Percentiles rank a stretch among this genome's conserved stretches.
Evolutionary conservation across 768 basidiomycete species (phyloP).

Genomic region (Imleria badia): DNA sequence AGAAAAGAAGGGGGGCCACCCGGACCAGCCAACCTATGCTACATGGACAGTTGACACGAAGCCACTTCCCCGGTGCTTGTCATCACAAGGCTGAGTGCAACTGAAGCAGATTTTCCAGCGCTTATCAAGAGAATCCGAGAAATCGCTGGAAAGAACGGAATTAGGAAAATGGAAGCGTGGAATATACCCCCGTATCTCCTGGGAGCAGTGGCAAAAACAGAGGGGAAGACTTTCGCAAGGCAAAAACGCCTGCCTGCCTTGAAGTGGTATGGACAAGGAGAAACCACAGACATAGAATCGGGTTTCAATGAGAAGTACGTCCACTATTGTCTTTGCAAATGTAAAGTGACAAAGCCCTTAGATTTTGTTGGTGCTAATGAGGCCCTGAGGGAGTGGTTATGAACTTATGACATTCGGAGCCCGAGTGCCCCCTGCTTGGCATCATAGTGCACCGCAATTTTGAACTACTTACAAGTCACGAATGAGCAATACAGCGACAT

Average conservation of each 20-base stretch:
- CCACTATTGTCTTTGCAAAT: background rate
- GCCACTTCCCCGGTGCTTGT: slow-evolving; percentile 35
- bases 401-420: background rate
- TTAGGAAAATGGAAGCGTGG: slow-evolving; percentile 38
- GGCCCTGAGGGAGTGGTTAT: no score
- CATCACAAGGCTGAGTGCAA: slow-evolving; percentile 42
- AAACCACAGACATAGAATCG: slow-evolving; percentile 35
- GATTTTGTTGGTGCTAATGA: slow-evolving; percentile 3
- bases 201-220: slow-evolving; percentile 21
- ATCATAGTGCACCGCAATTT: background rate
- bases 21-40: slow-evolving; percentile 29
- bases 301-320: slow-evolving; percentile 48
- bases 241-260: slow-evolving; percentile 42
- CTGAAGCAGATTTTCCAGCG: slow-evolving; percentile 27
- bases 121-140: slow-evolving; percentile 36
- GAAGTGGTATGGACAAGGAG: slow-evolving; percentile 45
- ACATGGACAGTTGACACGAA: slow-evolving; percentile 44
- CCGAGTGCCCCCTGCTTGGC: background rate
- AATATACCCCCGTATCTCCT: slow-evolving; percentile 38
- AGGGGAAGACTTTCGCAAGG: slow-evolving; percentile 33
- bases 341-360: background rate
- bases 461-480: background rate
- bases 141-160: slow-evolving; percentile 31
- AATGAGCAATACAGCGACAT: background rate
- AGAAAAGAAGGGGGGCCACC: background rate